These are phyloP conservation scores for Fusarium beomiforme DNA, from an alignment of 2,329 filamentous ascomycete genomes.

Conservation along the genomic window DNA sequence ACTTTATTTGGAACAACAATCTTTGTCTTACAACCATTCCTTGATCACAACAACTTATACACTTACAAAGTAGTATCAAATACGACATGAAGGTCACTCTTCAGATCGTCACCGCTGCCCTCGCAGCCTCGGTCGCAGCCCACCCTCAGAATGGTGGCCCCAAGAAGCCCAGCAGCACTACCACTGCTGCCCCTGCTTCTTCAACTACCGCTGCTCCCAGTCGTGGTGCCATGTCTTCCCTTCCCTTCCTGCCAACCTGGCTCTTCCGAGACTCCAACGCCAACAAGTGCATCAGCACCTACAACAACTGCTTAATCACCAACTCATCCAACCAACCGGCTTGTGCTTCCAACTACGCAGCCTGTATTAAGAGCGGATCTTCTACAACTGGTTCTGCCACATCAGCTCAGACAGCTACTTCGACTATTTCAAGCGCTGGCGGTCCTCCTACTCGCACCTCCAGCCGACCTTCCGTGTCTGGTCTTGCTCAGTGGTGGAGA, in stretches of 20 bases:
- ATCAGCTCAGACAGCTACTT: not conserved
- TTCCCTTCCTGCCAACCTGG: constrained; percentile 12
- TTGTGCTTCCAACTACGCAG: not conserved
- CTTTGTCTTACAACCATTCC: not conserved
- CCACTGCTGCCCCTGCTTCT: not conserved
- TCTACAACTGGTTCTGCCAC: not conserved
- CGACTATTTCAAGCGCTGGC: not conserved
- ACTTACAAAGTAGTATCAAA: not conserved
- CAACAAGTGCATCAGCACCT: constrained; percentile 17
- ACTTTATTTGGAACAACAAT: not conserved
- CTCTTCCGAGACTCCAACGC: not conserved
- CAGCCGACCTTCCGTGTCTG: not conserved
- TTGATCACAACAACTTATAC: not conserved
- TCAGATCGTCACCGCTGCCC: not conserved
- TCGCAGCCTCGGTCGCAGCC: constrained; percentile 8
- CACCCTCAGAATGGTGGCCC: not conserved
- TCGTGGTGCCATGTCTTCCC: not conserved
- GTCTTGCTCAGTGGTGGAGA: constrained; percentile 1
- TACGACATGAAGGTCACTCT: constrained; percentile 14
- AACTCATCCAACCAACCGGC: not conserved
- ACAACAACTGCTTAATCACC: constrained; percentile 3
- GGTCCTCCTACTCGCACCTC: not conserved
- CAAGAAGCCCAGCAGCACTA: not conserved
- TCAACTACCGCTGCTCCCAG: not conserved
- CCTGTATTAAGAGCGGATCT: not conserved